Evolutionary conservation across 148 eudicot species (phyloP).

Genomic region (Cornus suecica): DNA sequence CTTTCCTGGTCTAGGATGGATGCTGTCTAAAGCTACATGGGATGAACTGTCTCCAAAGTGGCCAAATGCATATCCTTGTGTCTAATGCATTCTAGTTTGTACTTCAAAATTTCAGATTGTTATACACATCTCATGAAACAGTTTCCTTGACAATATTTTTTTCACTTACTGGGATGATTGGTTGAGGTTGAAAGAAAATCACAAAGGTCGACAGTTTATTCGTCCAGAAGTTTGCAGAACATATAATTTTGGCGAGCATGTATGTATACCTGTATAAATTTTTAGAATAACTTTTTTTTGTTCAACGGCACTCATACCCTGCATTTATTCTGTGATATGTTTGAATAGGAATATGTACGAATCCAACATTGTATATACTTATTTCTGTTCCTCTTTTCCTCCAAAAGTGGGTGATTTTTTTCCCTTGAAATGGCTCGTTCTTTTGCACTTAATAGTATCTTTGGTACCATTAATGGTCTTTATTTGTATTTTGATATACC

Average conservation of each 20-base stretch:
- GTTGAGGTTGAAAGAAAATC: slow-evolving; percentile 95
- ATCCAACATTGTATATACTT: background rate
- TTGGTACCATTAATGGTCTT: no score
- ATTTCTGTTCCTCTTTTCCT: background rate
- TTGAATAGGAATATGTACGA: background rate
- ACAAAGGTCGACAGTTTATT: slow-evolving; percentile 83
- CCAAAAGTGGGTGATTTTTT: background rate
- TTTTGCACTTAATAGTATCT: no score
- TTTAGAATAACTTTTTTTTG: background rate
- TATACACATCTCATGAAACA: slow-evolving; percentile 10
- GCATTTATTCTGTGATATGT: background rate
- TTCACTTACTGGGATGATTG: slow-evolving; percentile 99
- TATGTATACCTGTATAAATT: slow-evolving; percentile 33
- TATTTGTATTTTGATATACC: no score
- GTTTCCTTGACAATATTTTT: slow-evolving; percentile 52
- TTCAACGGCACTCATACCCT: slow-evolving; percentile 2
- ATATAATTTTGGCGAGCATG: slow-evolving; percentile 98
- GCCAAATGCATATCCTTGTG: slow-evolving; percentile 99
- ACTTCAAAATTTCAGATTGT: background rate
- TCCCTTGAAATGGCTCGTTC: background rate
- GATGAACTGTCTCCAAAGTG: slow-evolving; percentile 96
- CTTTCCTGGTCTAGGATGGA: slow-evolving; percentile 99
- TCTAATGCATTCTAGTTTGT: slow-evolving; percentile 18
- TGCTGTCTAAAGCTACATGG: slow-evolving; percentile 85
- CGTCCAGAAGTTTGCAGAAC: slow-evolving; percentile 99